Conservation (phyloP, 441 rosid genomes). For the Jatropha podagrica region DNA sequence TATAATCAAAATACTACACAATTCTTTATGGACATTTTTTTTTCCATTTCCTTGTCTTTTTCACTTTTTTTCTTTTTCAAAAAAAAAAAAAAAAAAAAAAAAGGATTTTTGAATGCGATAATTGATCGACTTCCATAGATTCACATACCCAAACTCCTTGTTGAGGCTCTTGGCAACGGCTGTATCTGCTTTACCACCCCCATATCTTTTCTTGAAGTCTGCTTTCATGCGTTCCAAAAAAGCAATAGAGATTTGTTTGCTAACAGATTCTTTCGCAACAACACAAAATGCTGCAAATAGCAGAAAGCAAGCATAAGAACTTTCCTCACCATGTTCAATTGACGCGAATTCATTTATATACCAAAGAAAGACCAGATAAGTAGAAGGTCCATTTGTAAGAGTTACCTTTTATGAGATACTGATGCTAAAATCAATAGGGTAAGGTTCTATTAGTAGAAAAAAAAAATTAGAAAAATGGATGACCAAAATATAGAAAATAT, state of each 20-base stretch:
- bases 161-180: conserved; percentile 88
- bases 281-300: conserved; percentile 76
- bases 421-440: no score
- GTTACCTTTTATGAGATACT: no score
- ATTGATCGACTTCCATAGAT: background rate
- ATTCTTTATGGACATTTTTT: background rate
- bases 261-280: conserved; percentile 82
- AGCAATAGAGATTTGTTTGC: conserved; percentile 86
- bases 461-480: no score
- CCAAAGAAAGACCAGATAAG: background rate
- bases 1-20: conserved; percentile 2
- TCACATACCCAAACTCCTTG: conserved; percentile 83
- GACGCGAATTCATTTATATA: background rate
- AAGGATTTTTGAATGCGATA: background rate
- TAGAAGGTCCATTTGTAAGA: background rate
- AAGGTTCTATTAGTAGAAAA: no score
- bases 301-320: conserved; percentile 9
- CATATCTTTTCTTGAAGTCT: conserved; percentile 84
- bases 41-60: background rate
- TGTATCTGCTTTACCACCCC: conserved; percentile 93
- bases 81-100: no score
- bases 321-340: conserved; percentile 10
- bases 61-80: background rate
- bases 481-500: no score
- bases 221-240: conserved; percentile 85